A percentile compares a stretch with the other conserved stretches of the same genome.
Evolutionary conservation across 2,329 filamentous ascomycete species (phyloP).

Genomic region (Clarireedia hainanense): DNA sequence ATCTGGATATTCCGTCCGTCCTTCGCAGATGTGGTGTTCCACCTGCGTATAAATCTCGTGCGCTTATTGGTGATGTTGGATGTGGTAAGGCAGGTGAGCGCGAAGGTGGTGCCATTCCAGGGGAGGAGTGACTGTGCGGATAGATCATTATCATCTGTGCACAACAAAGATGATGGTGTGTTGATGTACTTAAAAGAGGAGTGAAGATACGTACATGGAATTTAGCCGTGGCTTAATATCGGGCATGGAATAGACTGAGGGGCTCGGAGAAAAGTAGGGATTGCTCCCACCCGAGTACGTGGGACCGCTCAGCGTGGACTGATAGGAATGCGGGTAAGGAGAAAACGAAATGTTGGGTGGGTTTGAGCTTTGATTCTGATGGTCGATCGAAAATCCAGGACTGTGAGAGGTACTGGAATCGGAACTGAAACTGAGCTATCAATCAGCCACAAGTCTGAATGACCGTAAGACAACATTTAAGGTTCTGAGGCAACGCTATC

Average conservation of each 20-base stretch:
- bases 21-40: conserved; percentile 25
- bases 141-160: conserved; percentile 25
- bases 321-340: conserved; percentile 26
- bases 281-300: conserved; percentile 25
- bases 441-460: conserved; percentile 26
- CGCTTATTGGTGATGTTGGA: conserved; percentile 24
- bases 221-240: conserved; percentile 29
- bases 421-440: conserved; percentile 27
- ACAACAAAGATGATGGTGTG: conserved; percentile 14
- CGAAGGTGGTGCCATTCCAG: conserved; percentile 28
- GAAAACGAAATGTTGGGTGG: conserved; percentile 25
- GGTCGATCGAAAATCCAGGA: conserved; percentile 29
- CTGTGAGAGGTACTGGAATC: conserved; percentile 28
- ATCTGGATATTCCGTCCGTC: conserved; percentile 26
- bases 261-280: conserved; percentile 24
- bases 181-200: conserved; percentile 13
- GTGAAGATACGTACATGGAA: conserved; percentile 25
- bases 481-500: conserved; percentile 17
- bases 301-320: conserved; percentile 24
- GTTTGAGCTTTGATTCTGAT: conserved; percentile 23
- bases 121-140: conserved; percentile 22
- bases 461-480: conserved; percentile 25
- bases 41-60: conserved; percentile 28
- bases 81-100: conserved; percentile 28
- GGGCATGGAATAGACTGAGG: conserved; percentile 27